phyloP scores from a whole-genome alignment of 2,329 filamentous ascomycete genomes.

The Microcera coccophila region DNA sequence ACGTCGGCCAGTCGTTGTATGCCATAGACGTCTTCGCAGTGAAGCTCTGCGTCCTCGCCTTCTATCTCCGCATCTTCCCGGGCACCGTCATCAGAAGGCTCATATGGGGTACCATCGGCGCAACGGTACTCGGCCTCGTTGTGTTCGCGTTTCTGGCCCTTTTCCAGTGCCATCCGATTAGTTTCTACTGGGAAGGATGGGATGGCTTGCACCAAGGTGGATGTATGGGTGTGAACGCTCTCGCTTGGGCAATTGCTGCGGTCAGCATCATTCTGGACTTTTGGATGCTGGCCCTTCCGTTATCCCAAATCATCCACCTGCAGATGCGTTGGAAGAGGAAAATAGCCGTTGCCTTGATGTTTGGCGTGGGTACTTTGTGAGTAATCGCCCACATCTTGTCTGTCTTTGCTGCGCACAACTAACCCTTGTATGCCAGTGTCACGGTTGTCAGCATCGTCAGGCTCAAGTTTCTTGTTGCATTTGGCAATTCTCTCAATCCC shows the following conservation, averaged over 20 bases:
- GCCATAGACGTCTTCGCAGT: neutral
- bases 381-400: neutral
- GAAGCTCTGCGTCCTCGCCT: neutral
- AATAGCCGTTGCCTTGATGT: neutral
- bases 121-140: neutral
- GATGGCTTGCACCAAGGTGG: neutral
- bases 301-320: neutral
- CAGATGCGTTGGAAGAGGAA: neutral
- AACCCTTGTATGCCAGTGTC: neutral
- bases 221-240: neutral
- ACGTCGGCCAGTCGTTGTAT: neutral
- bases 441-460: neutral
- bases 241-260: neutral
- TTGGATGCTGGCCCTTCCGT: neutral
- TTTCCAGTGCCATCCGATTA: neutral
- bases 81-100: neutral
- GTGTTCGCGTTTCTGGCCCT: neutral
- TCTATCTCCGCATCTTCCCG: neutral
- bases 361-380: neutral
- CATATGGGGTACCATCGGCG: neutral
- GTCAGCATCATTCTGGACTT: neutral
- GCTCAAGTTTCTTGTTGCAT: neutral
- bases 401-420: neutral
- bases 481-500: neutral
- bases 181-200: neutral